Base-by-base conservation (phyloP, 106 monocot genomes). In the Posidonia australis region DNA sequence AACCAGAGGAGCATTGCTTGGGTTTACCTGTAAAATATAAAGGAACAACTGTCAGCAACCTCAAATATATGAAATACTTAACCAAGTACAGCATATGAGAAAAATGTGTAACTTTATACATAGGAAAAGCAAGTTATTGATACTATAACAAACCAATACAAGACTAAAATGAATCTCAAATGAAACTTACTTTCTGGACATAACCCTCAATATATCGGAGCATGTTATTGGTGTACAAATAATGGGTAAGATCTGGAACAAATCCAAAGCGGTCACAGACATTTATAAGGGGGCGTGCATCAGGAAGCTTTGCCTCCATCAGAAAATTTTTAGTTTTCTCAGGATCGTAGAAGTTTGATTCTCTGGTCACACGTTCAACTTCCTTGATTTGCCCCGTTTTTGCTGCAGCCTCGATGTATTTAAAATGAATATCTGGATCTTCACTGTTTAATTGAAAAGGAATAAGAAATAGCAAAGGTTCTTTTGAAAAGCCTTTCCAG, bases 191-290 rank as follows among this genome's bases (percentile, higher is more conserved):
- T 71, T 96, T 96, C 70, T 96, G 96, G 67, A 96, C 96, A 75
- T 96, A 96, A 26, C 96, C 96, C 80, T 96, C 96, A 66, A 96
- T 96, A 72, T 96, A 96, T 9, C 96, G 84, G 70, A 96, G 96
- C 96, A 96, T 96, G 74, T 90, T 96, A 67, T 66, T 96, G 1
- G 90, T 74, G 70, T 90, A 96, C 72, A 96, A 60, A 48, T 96
- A 96, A 80, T 96, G 96, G 32, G 96, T 96, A 63, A 96, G 76
- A 75, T 96, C 90, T 29, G 96, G 87, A 70, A 96, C 87, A 71
- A 87, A 96, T 62, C 87, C 87, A 85, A 90, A 90, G 17, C 96
- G 96, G 66, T 98, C 96, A 67, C 96, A 98, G 26, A 98, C 96
- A 79, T 98, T 98, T 26, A 98, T 98, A 14, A 98, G 60, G 27